These are phyloP conservation scores for Aspergillus calidoustus DNA, from an alignment of 2,329 filamentous ascomycete genomes.

Conservation along the genomic window DNA sequence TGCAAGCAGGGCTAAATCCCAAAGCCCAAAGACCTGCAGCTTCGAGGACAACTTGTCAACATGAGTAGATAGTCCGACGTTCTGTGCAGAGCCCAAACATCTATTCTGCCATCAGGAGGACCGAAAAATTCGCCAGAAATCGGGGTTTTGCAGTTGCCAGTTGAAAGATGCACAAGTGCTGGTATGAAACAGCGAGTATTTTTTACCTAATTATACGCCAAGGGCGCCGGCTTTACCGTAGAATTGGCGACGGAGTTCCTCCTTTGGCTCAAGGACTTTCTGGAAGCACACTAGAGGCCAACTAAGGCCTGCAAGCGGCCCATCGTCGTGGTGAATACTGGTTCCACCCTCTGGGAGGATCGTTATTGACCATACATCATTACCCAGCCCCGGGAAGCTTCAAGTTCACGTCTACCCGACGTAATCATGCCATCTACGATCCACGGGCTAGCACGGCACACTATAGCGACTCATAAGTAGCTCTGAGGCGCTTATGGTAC, in stretches of 20 bases:
- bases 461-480: neutral
- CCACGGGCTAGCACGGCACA: neutral
- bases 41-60: neutral
- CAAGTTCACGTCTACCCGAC: slow-evolving; percentile 7
- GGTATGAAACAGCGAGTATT: slow-evolving; percentile 11
- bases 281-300: slow-evolving; percentile 21
- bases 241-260: neutral
- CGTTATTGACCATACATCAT: slow-evolving; percentile 8
- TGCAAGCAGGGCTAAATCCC: neutral
- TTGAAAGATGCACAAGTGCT: neutral
- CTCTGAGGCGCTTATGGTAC: neutral
- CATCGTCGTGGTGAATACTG: slow-evolving; percentile 13
- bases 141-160: neutral
- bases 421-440: slow-evolving; percentile 5
- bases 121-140: slow-evolving; percentile 11
- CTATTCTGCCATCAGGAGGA: neutral
- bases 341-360: slow-evolving; percentile 15
- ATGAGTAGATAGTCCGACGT: neutral
- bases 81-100: neutral
- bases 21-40: neutral
- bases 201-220: slow-evolving; percentile 19
- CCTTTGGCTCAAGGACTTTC: slow-evolving; percentile 9
- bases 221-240: slow-evolving; percentile 1
- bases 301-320: slow-evolving; percentile 21
- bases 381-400: slow-evolving; percentile 5